A percentile compares a stretch with the other conserved stretches of the same genome.
These are phyloP conservation scores for Kitagawia praeruptora DNA, from an alignment of 129 eudicot genomes.

Conservation along the genomic window DNA sequence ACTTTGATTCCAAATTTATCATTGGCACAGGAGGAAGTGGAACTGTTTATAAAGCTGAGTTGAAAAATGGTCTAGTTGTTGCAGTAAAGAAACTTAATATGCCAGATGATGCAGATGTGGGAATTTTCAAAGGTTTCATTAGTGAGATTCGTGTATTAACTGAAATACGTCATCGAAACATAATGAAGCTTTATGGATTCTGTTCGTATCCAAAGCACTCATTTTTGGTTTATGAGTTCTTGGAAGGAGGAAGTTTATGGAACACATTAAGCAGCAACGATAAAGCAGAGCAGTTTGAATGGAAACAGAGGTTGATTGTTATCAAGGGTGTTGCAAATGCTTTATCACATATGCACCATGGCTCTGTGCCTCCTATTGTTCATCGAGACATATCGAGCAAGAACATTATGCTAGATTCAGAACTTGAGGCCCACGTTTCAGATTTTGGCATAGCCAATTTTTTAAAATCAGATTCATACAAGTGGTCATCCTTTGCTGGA, in stretches of 20 bases:
- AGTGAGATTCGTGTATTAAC: conserved; percentile 24
- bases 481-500: conserved; percentile 31
- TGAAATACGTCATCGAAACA: conserved; percentile 27
- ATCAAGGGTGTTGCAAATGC: conserved; percentile 30
- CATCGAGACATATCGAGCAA: conserved; percentile 42
- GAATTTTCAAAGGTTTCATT: conserved; percentile 7
- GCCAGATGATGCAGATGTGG: neutral
- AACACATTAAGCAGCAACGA: conserved; percentile 12
- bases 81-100: conserved; percentile 25
- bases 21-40: conserved; percentile 31
- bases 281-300: conserved; percentile 13
- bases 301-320: conserved; percentile 30
- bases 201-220: conserved; percentile 28
- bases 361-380: conserved; percentile 25
- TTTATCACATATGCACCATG: conserved; percentile 36
- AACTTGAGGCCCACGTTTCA: conserved; percentile 21
- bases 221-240: conserved; percentile 23
- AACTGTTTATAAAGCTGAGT: conserved; percentile 22
- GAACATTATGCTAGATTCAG: conserved; percentile 27
- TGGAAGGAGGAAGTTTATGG: conserved; percentile 16
- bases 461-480: conserved; percentile 22
- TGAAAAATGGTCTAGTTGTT: conserved; percentile 15
- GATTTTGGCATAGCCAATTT: conserved; percentile 37
- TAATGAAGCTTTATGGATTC: conserved; percentile 30
- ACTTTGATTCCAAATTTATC: conserved; percentile 16